Evolutionary conservation across 2,329 filamentous ascomycete species (phyloP).

Genomic region (Fusarium sp.): DNA sequence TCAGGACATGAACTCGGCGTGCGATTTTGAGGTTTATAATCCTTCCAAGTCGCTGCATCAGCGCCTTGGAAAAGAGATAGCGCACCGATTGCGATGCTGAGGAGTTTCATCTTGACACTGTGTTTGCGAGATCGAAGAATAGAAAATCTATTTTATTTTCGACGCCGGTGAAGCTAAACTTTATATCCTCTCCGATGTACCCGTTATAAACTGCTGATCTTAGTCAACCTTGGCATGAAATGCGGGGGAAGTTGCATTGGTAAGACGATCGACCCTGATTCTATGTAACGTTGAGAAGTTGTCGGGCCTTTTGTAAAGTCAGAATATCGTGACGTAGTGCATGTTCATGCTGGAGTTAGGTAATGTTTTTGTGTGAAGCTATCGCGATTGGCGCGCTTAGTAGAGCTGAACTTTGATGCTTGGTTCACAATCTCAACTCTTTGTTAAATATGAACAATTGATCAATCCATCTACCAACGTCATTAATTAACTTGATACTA

Average conservation of each 20-base stretch:
- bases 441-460: not conserved
- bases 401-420: not conserved
- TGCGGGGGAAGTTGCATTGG: constrained; percentile 1
- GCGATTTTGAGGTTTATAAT: constrained; percentile 16
- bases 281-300: constrained; percentile 23
- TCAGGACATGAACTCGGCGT: constrained; percentile 14
- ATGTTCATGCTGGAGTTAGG: not conserved
- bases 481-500: not conserved
- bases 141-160: not conserved
- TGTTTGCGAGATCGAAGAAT: fast-evolving
- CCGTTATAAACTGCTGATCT: not conserved
- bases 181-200: not conserved
- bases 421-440: not conserved
- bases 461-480: not conserved
- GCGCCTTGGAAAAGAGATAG: not conserved
- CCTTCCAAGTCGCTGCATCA: constrained; percentile 6
- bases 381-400: constrained; percentile 10
- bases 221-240: not conserved
- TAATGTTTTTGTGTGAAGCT: not conserved
- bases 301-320: constrained; percentile 4
- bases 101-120: not conserved
- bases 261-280: not conserved
- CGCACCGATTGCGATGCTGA: not conserved
- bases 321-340: constrained; percentile 17
- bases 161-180: not conserved